Base-by-base conservation (phyloP, 2,329 filamentous ascomycete genomes). In the Blastomyces silverae region DNA sequence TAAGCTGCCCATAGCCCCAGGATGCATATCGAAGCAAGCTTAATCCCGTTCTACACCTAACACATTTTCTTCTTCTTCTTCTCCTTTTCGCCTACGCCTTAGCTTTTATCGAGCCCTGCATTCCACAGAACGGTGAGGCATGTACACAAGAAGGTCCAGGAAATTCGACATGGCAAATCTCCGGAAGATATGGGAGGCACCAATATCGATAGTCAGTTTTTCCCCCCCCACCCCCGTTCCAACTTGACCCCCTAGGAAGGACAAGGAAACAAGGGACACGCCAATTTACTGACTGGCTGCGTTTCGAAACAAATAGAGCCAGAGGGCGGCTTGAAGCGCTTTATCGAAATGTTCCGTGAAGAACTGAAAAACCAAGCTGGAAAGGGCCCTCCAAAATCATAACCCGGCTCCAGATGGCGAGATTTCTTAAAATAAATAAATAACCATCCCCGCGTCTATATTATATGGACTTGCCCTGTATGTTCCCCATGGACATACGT, bases 71-170 rank as follows among this genome's bases (percentile, higher is more conserved):
- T 8, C 37, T 42, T 15, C 39, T 44, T 6, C 46, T 48, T 22
- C 46, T 48, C 15, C 56, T 15, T n/a, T 59, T 46, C 62, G 63
- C 25, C 61, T 22, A 13, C 42, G 28, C 55, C 55, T 67, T 55
- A 79, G 77, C 75, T 81, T 64, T 71, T 80, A 61, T 70, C 73
- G 62, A 80, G 78, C 67, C 78, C 76, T 11, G 67, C 73, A 61
- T 81, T 80, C 67, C 79, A 79, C 69, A 72, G 75, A 50, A 73
- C 77, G 69, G 79, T 80, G 56, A 76, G 78, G 37, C 73, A 71
- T 64, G 74, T 80, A 28, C 77, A 80, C 69, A 75, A 76, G 61
- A 75, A 71, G 58, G 70, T 81, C 28, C 76, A 79, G 68, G 73
- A 75, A 63, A 46, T 78, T 25, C 75, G 75, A 64, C 73, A 80